phyloP scores from a whole-genome alignment of 2,329 filamentous ascomycete species.

The Cryphonectria carpinicola region DNA sequence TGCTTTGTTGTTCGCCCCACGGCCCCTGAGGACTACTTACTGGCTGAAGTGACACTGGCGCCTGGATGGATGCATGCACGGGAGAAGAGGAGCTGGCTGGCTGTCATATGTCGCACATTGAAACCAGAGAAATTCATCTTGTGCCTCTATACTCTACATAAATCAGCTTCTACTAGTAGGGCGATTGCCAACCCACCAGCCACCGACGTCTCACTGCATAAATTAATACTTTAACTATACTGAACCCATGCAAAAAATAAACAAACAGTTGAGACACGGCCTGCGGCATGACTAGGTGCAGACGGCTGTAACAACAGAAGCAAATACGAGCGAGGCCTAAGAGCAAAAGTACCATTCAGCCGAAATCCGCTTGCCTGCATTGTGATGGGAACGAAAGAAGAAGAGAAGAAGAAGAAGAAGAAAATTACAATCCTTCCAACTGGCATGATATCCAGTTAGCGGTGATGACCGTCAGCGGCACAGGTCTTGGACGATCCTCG shows the following conservation, averaged over 20 bases:
- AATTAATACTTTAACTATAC: neutral
- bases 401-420: neutral
- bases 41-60: neutral
- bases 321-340: neutral
- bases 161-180: neutral
- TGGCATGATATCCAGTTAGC: neutral
- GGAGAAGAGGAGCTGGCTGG: neutral
- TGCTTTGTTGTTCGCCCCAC: neutral
- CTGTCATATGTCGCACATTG: slow-evolving; percentile 1
- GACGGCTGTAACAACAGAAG: neutral
- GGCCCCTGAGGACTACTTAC: neutral
- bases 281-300: neutral
- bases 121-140: neutral
- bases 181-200: neutral
- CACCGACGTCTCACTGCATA: neutral
- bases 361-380: neutral
- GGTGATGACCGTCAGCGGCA: neutral
- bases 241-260: neutral
- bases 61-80: neutral
- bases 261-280: neutral
- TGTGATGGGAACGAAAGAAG: neutral
- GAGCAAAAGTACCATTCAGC: neutral
- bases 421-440: neutral
- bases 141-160: too few species aligned
- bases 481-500: neutral